A percentile compares a stretch with the other conserved stretches of the same genome.
These are phyloP conservation scores for Fomitopsis betulina DNA, from an alignment of 1,284 basidiomycete species.

Conservation along the genomic window DNA sequence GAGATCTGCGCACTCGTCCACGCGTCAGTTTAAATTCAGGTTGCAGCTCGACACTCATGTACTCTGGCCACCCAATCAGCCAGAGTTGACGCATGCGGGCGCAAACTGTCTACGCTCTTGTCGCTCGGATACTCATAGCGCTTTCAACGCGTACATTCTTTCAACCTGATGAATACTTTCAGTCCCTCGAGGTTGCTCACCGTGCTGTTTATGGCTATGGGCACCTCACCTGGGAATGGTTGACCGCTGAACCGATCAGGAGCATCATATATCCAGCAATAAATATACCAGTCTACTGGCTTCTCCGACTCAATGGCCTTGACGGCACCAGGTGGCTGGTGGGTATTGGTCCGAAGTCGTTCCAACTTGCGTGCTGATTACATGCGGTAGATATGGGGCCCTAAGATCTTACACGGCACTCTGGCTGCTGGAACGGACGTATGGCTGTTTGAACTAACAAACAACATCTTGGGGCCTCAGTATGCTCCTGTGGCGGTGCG, in stretches of 20 bases:
- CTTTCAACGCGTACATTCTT: slow-evolving; percentile 84
- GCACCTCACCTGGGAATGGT: slow-evolving; percentile 96
- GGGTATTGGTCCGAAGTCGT: slow-evolving; percentile 40
- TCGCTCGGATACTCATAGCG: slow-evolving; percentile 56
- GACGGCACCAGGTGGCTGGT: slow-evolving; percentile 55
- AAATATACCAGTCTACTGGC: slow-evolving; percentile 77
- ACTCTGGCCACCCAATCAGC: neutral
- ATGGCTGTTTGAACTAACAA: slow-evolving; percentile 62
- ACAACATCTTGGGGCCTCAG: slow-evolving; percentile 51
- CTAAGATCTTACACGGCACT: slow-evolving; percentile 76
- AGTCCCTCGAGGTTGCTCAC: slow-evolving; percentile 92
- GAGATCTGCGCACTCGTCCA: neutral
- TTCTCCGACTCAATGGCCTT: slow-evolving; percentile 53
- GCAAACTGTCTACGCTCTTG: slow-evolving; percentile 17
- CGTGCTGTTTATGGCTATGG: slow-evolving; percentile 88
- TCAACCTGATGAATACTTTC: slow-evolving; percentile 98
- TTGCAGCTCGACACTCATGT: neutral
- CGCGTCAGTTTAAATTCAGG: neutral
- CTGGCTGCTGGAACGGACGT: slow-evolving; percentile 84
- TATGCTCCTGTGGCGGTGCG: slow-evolving; percentile 66
- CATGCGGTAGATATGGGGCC: slow-evolving; percentile 53
- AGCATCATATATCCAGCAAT: slow-evolving; percentile 72
- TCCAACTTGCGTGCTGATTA: neutral
- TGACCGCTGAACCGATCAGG: slow-evolving; percentile 58
- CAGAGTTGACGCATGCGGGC: slow-evolving; percentile 6